Conservation (phyloP, 2,329 filamentous ascomycete genomes). For the Westerdykella ornata region DNA sequence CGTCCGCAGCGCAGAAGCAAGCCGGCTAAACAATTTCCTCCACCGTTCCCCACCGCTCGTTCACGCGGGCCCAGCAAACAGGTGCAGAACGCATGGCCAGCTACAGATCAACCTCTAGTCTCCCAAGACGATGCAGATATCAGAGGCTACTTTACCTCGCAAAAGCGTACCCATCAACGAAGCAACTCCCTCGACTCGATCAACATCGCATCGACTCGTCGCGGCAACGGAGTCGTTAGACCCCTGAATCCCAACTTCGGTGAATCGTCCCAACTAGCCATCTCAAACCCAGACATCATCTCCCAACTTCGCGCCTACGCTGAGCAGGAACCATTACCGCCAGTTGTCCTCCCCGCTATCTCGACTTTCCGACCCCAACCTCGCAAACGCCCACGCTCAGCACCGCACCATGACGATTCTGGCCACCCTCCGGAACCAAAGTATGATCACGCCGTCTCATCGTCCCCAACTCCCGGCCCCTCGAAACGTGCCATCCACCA, state of each 20-base stretch:
- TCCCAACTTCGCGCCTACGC: conserved; percentile 7
- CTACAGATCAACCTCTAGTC: not conserved
- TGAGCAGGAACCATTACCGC: conserved; percentile 1
- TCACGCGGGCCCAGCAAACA: not conserved
- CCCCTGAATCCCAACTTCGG: too few relatives aligned
- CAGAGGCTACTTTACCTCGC: conserved; percentile 16
- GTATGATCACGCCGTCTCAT: not conserved
- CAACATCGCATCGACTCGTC: conserved; percentile 5
- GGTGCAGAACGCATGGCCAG: not conserved
- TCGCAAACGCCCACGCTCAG: too few relatives aligned
- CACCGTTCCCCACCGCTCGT: not conserved
- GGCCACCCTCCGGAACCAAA: too few relatives aligned
- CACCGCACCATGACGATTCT: too few relatives aligned
- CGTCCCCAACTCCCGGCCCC: conserved; percentile 9
- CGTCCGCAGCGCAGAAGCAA: not conserved
- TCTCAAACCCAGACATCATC: not conserved
- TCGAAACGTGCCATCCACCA: not conserved
- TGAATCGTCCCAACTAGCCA: not conserved
- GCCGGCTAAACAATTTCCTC: not conserved
- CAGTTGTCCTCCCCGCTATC: not conserved
- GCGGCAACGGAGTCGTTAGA: conserved; percentile 5
- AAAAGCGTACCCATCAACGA: not conserved
- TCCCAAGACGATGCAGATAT: conserved; percentile 20
- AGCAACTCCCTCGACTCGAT: not conserved
- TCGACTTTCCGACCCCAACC: not conserved